Percentiles rank a stretch among this genome's conserved stretches.
Evolutionary conservation across 108 stramenopile genomes (phyloP).

Genomic region (Cyclotella choctawhatcheeana): DNA sequence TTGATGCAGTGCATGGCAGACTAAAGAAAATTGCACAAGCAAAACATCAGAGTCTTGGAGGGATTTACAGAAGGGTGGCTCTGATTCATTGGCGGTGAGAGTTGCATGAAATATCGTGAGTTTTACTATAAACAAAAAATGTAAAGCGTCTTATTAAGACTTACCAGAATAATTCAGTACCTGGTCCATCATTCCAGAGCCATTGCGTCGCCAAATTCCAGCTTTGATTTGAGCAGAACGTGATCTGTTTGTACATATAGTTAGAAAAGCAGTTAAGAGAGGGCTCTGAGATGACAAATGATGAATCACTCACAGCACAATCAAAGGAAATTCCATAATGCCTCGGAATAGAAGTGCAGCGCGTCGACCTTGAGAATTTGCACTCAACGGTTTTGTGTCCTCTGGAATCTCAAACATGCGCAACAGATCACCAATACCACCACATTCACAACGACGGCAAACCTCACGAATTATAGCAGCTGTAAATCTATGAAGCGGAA

Average conservation of each 20-base stretch:
- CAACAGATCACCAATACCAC: conserved; percentile 37
- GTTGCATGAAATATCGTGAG: neutral
- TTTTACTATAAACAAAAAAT: conserved; percentile 67
- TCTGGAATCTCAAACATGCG: conserved; percentile 27
- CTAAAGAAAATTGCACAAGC: conserved; percentile 76
- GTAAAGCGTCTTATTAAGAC: neutral
- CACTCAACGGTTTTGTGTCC: conserved; percentile 27
- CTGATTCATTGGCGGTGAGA: conserved; percentile 9
- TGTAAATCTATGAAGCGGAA: conserved; percentile 90
- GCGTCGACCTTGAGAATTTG: conserved; percentile 18
- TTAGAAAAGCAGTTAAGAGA: neutral
- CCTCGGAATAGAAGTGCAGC: conserved; percentile 64
- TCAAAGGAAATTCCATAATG: conserved; percentile 81
- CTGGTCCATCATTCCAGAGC: conserved; percentile 86
- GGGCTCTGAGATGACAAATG: neutral
- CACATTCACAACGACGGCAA: conserved; percentile 57
- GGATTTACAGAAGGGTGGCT: conserved; percentile 92
- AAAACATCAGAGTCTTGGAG: conserved; percentile 92
- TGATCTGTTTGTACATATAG: conserved; percentile 21
- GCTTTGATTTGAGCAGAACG: conserved; percentile 88
- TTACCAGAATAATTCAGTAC: conserved; percentile 38
- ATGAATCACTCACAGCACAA: conserved; percentile 52
- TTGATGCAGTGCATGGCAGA: conserved; percentile 55
- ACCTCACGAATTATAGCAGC: conserved; percentile 82
- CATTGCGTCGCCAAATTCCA: conserved; percentile 94